These are phyloP conservation scores for Plasmopara muralis DNA, from an alignment of 352 stramenopile species.

Conservation along the genomic window DNA sequence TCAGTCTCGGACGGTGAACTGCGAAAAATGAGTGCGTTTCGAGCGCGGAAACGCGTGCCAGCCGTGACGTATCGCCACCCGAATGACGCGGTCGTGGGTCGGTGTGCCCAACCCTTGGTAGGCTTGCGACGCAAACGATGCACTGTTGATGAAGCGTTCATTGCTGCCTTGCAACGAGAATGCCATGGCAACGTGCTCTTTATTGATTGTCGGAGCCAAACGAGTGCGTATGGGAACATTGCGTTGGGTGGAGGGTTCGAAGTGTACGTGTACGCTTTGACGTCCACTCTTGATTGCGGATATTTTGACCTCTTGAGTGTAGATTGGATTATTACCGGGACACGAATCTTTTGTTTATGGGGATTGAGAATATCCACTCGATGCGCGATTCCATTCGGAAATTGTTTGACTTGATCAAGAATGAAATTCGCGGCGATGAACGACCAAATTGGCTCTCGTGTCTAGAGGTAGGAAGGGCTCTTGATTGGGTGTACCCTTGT, in stretches of 20 bases:
- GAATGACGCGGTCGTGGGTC: constrained; percentile 90
- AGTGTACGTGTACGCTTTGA: constrained; percentile 42
- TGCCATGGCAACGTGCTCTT: constrained; percentile 60
- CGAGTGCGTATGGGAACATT: constrained; percentile 79
- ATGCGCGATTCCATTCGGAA: constrained; percentile 84
- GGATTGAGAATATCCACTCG: constrained; percentile 92
- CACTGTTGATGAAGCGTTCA: constrained; percentile 85
- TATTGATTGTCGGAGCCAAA: constrained; percentile 81
- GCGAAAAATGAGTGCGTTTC: constrained; percentile 84
- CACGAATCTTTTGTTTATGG: constrained; percentile 75
- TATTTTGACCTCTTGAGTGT: background rate
- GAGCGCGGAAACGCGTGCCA: constrained; percentile 88
- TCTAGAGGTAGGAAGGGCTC: constrained; percentile 44
- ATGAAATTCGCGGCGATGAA: constrained; percentile 74
- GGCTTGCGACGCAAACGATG: constrained; percentile 91
- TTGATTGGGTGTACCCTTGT: background rate
- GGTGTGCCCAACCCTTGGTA: constrained; percentile 92
- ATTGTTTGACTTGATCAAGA: constrained; percentile 80
- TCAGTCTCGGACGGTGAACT: constrained; percentile 89
- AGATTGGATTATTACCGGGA: constrained; percentile 78
- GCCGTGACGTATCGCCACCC: constrained; percentile 87
- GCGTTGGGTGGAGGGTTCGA: constrained; percentile 77
- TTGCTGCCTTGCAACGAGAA: constrained; percentile 49
- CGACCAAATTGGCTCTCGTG: constrained; percentile 73
- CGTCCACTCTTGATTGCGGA: too few relatives aligned